Percentiles rank a stretch among this genome's conserved stretches.
Conservation (phyloP, 2,329 filamentous ascomycete genomes). For the Colletotrichum tropicale region DNA sequence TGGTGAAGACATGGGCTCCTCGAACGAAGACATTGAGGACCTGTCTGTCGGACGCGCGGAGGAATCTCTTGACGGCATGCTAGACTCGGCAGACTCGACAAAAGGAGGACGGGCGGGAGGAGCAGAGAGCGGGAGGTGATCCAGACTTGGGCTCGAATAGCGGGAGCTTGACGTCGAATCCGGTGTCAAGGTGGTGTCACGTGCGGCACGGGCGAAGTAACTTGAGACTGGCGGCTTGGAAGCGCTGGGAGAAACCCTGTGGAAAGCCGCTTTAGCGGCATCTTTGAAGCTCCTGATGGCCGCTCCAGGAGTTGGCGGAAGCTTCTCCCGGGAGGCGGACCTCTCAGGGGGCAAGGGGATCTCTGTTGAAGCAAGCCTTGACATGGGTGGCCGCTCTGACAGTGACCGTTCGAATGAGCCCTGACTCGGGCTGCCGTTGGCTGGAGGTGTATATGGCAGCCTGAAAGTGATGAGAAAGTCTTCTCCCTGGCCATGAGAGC, state of each 20-base stretch:
- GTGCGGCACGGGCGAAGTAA: constrained; percentile 6
- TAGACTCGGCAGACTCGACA: neutral
- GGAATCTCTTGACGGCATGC: constrained; percentile 4
- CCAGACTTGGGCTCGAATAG: constrained; percentile 10
- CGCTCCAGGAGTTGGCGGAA: neutral
- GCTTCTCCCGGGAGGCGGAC: neutral
- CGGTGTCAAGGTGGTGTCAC: neutral
- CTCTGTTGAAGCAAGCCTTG: neutral
- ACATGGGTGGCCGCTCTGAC: neutral
- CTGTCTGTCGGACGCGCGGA: constrained; percentile 15
- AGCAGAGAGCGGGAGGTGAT: neutral
- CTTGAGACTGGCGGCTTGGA: constrained; percentile 19
- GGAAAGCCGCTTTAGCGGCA: constrained; percentile 37
- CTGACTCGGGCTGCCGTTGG: neutral
- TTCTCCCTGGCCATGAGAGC: neutral
- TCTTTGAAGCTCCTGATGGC: constrained; percentile 32
- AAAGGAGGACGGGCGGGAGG: neutral
- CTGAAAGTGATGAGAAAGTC: constrained; percentile 12
- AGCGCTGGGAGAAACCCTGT: constrained; percentile 18
- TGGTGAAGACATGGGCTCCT: constrained; percentile 36
- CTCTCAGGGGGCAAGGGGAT: neutral
- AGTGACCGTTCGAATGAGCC: constrained; percentile 1
- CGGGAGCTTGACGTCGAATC: constrained; percentile 16
- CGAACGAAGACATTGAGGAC: constrained; percentile 34
- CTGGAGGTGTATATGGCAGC: constrained; percentile 16